These are phyloP conservation scores for Microstegium vimineum DNA, from an alignment of 176 grass and related monocot species.

Conservation along the genomic window DNA sequence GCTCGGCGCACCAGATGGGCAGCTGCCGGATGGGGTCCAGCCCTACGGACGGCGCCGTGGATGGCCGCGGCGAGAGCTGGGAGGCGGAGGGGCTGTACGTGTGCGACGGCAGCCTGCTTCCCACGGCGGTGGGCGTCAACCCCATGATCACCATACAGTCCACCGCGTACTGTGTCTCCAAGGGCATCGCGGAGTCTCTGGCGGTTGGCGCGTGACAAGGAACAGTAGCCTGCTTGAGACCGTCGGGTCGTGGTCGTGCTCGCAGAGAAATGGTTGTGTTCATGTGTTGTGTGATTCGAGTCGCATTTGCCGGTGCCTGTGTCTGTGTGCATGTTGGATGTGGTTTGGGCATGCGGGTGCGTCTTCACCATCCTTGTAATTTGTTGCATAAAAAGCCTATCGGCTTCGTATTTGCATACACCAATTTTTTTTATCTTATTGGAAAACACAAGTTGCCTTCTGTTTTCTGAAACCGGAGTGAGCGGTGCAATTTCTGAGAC, in stretches of 20 bases:
- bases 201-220: neutral
- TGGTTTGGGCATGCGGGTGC: neutral
- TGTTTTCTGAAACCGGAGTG: too few species aligned
- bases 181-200: constrained; percentile 38
- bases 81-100: constrained; percentile 76
- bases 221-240: neutral
- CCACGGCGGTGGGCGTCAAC: constrained; percentile 78
- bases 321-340: neutral
- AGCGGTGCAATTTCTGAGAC: too few species aligned
- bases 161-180: constrained; percentile 59
- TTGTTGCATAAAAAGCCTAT: neutral
- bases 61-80: constrained; percentile 67
- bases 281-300: neutral
- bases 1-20: constrained; percentile 88
- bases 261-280: neutral
- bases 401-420: neutral
- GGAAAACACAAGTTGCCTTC: neutral
- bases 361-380: neutral
- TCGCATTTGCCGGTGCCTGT: neutral
- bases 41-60: constrained; percentile 48
- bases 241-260: neutral
- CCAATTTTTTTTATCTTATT: neutral
- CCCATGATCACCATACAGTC: constrained; percentile 96
- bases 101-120: constrained; percentile 76
- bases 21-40: constrained; percentile 82